Evolutionary conservation across 306 rosid species (phyloP).

Genomic region (Quillaja saponaria): DNA sequence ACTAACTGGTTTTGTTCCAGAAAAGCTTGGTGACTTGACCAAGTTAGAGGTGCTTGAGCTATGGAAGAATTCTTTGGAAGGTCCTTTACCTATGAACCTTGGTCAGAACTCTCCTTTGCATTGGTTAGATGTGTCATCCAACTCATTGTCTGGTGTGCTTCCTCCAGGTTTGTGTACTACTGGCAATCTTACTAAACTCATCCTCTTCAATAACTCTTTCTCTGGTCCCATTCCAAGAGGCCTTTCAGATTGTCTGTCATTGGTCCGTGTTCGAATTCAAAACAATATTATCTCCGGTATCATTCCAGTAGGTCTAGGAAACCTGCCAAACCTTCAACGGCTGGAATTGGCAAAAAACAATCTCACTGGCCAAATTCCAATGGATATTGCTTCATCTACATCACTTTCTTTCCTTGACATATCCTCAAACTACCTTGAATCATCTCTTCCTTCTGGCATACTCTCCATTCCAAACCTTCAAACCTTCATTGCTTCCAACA

Average conservation of each 20-base stretch:
- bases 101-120: slow-evolving; percentile 75
- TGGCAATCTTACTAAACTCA: slow-evolving; percentile 79
- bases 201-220: slow-evolving; percentile 83
- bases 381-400: slow-evolving; percentile 56
- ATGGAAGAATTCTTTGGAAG: slow-evolving; percentile 71
- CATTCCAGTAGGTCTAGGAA: slow-evolving; percentile 76
- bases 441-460: slow-evolving; percentile 65
- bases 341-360: slow-evolving; percentile 80
- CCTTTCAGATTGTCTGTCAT: slow-evolving; percentile 63
- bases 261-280: slow-evolving; percentile 78
- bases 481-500: slow-evolving; percentile 74
- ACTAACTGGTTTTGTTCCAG: slow-evolving; percentile 67
- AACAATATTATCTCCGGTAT: slow-evolving; percentile 70
- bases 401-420: slow-evolving; percentile 85
- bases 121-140: slow-evolving; percentile 87
- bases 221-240: slow-evolving; percentile 70
- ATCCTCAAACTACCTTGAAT: slow-evolving; percentile 68
- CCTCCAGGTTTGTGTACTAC: slow-evolving; percentile 72
- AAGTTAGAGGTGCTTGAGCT: slow-evolving; percentile 66
- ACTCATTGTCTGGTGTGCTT: slow-evolving; percentile 69
- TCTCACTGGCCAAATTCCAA: slow-evolving; percentile 66
- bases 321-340: slow-evolving; percentile 62
- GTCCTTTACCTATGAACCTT: slow-evolving; percentile 68
- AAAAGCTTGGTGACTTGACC: slow-evolving; percentile 62
- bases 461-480: slow-evolving; percentile 70